These are phyloP conservation scores for Arthrobotrys pseudoclavata DNA, from an alignment of 2,329 filamentous ascomycete genomes.

Conservation along the genomic window DNA sequence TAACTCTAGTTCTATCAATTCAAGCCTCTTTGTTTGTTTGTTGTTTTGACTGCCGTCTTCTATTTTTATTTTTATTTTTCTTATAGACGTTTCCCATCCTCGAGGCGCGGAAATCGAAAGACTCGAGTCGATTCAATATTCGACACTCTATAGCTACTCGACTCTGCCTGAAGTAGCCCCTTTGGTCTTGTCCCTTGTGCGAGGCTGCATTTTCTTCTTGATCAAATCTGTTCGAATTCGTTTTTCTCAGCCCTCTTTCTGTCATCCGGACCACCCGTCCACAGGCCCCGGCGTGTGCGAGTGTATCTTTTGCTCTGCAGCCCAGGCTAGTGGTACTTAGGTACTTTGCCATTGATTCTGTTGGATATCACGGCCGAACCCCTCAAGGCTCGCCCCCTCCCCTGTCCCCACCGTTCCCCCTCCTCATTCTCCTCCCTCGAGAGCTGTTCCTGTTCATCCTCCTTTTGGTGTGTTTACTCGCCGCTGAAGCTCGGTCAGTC, in stretches of 20 bases:
- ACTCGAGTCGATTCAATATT: background rate
- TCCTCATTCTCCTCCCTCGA: slow-evolving; percentile 14
- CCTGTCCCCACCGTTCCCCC: slow-evolving; percentile 21
- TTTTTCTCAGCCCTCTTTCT: slow-evolving; percentile 55
- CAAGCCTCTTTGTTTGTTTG: slow-evolving; percentile 38
- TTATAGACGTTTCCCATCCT: slow-evolving; percentile 10
- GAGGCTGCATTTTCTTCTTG: slow-evolving; percentile 41
- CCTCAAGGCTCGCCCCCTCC: slow-evolving; percentile 39
- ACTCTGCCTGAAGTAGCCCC: slow-evolving; percentile 27
- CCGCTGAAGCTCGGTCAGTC: slow-evolving; percentile 60
- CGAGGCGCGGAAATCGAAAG: slow-evolving; percentile 1
- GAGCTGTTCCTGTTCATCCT: slow-evolving; percentile 12
- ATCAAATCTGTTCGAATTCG: slow-evolving; percentile 5
- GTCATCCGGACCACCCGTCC: slow-evolving; percentile 56
- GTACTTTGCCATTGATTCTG: slow-evolving; percentile 32
- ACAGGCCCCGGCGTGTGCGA: slow-evolving; percentile 45
- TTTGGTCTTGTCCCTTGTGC: slow-evolving; percentile 31
- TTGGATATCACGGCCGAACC: slow-evolving; percentile 42
- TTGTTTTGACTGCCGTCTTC: slow-evolving; percentile 6
- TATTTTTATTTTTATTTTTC: background rate
- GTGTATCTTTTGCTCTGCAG: slow-evolving; percentile 29
- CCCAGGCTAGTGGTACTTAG: slow-evolving; percentile 31
- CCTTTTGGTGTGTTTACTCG: slow-evolving; percentile 49
- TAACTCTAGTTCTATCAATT: slow-evolving; percentile 4
- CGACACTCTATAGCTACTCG: background rate